phyloP scores from a whole-genome alignment of 2,329 filamentous ascomycete genomes.

The Pestalotiopsis sp. region DNA sequence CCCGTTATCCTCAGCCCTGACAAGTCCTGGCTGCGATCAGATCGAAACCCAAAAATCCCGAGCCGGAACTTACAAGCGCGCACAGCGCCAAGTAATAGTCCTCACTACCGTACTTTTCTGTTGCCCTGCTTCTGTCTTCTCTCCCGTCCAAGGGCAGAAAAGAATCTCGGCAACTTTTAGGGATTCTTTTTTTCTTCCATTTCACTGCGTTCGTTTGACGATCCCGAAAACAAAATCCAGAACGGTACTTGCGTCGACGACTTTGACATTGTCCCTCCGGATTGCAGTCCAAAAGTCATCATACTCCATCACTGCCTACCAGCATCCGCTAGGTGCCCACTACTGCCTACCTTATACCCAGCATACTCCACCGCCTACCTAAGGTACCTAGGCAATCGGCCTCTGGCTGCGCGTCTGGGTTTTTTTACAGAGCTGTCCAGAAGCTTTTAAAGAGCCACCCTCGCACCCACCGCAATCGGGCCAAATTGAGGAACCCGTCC shows the following conservation, averaged over 20 bases:
- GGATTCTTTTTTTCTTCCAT: not conserved
- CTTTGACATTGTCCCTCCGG: not conserved
- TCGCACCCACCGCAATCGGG: conserved; percentile 10
- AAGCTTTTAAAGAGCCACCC: conserved; percentile 10
- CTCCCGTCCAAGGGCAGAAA: not conserved
- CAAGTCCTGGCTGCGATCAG: not conserved
- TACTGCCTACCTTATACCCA: not conserved
- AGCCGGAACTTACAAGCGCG: conserved; percentile 4
- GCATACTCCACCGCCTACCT: not conserved
- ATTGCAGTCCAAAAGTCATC: not conserved
- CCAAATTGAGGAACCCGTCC: conserved; percentile 5
- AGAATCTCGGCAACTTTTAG: not conserved
- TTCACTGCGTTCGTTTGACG: not conserved
- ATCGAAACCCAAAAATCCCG: conserved; percentile 1
- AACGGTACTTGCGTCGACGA: not conserved
- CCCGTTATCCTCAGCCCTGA: not conserved
- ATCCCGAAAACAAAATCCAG: not conserved
- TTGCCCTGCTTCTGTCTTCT: not conserved
- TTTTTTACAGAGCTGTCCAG: not conserved
- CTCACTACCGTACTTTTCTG: not conserved
- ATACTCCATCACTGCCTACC: not conserved
- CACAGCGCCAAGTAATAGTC: conserved; percentile 5
- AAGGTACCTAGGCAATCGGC: not conserved
- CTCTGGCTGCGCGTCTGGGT: not conserved
- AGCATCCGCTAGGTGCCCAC: not conserved